Percentiles rank a stretch among this genome's conserved stretches.
Evolutionary conservation across 164 flowering plant genomes (phyloP).

Genomic region (Sedum album): DNA sequence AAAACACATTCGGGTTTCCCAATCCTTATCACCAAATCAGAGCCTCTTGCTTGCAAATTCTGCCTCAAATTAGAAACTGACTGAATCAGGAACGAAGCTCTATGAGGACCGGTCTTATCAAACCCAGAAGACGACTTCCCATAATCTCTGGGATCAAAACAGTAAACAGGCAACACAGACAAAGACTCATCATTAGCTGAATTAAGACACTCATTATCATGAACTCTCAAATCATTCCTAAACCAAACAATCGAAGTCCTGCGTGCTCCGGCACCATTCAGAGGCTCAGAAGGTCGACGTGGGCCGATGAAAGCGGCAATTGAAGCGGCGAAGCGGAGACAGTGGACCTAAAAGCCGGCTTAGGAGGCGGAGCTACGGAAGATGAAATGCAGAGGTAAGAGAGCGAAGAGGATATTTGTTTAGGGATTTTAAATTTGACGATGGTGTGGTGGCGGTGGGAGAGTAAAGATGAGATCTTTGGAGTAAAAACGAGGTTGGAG

Average conservation of each 20-base stretch:
- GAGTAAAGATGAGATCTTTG: background rate
- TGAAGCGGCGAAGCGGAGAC: background rate
- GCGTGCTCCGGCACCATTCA: constrained; percentile 29
- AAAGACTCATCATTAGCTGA: constrained; percentile 72
- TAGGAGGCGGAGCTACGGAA: background rate
- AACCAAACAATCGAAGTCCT: constrained; percentile 81
- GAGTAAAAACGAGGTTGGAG: background rate
- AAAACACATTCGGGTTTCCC: constrained; percentile 79
- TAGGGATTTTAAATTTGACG: background rate
- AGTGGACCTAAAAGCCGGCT: background rate
- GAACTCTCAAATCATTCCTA: constrained; percentile 78
- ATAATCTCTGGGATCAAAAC: constrained; percentile 84
- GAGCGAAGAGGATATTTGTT: too few species aligned
- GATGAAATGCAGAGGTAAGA: background rate
- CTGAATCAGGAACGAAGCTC: constrained; percentile 69
- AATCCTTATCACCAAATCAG: constrained; percentile 74
- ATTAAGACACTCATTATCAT: constrained; percentile 76
- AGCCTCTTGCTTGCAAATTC: constrained; percentile 59
- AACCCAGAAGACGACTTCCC: constrained; percentile 88
- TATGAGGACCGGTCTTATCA: constrained; percentile 77
- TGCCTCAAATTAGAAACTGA: constrained; percentile 68
- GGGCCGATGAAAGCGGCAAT: background rate
- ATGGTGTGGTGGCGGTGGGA: background rate
- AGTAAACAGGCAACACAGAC: constrained; percentile 78
- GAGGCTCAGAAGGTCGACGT: background rate